These are phyloP conservation scores for Dothideomycetes sp. DNA, from an alignment of 2,329 filamentous ascomycete genomes.

Conservation along the genomic window DNA sequence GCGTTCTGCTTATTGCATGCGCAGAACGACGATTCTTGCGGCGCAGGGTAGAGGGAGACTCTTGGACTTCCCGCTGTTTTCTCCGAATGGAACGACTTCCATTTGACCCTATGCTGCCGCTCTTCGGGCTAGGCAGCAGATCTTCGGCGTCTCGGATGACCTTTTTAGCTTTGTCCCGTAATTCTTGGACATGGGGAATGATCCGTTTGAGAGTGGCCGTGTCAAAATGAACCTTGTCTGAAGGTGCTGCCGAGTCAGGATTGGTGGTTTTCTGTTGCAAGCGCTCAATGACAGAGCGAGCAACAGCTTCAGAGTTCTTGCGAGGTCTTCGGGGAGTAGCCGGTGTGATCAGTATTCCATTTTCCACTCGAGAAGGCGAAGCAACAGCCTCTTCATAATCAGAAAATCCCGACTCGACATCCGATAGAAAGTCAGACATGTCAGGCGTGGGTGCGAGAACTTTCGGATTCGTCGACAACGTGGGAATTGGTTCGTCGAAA, in stretches of 20 bases:
- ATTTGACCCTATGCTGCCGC: constrained; percentile 16
- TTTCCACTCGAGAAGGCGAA: background rate
- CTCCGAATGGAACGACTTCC: constrained; percentile 28
- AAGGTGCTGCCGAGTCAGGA: constrained; percentile 20
- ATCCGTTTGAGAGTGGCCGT: constrained; percentile 55
- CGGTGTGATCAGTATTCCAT: constrained; percentile 5
- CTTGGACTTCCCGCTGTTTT: constrained; percentile 24
- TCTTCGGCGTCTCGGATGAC: constrained; percentile 39
- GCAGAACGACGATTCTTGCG: constrained; percentile 13
- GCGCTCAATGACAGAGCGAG: constrained; percentile 53
- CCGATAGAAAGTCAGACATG: constrained; percentile 1
- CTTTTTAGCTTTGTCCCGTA: constrained; percentile 41
- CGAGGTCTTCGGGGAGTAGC: constrained; percentile 32
- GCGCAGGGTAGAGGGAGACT: constrained; percentile 14
- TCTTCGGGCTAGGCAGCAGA: constrained; percentile 36
- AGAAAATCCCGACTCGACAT: background rate
- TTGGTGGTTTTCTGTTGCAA: constrained; percentile 36
- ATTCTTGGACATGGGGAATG: constrained; percentile 43
- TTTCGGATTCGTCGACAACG: constrained; percentile 8
- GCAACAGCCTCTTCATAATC: background rate
- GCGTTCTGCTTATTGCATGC: constrained; percentile 7
- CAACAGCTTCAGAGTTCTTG: constrained; percentile 49
- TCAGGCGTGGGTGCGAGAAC: background rate
- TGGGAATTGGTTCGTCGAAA: constrained; percentile 42
- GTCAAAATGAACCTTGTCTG: constrained; percentile 55